Conservation (phyloP, 352 stramenopile genomes). For the Globisporangium polare region DNA sequence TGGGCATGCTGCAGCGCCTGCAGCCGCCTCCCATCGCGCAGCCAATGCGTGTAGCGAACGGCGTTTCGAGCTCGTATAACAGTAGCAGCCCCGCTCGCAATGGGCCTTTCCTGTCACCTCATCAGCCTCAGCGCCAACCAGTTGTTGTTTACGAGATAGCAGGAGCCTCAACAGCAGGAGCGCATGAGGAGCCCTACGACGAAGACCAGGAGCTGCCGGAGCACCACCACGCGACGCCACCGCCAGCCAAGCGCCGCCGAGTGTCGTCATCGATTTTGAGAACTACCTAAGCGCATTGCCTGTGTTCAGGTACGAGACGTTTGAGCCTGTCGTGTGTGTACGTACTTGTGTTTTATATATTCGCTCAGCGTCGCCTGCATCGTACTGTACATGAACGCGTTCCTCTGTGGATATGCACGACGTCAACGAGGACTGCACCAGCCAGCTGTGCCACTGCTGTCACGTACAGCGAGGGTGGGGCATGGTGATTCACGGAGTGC, state of each 20-base stretch:
- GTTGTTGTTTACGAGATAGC: neutral
- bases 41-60: neutral
- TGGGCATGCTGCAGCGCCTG: constrained; percentile 14
- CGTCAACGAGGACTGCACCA: no score
- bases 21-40: neutral
- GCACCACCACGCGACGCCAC: neutral
- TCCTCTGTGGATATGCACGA: no score
- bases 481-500: no score
- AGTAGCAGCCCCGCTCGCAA: neutral
- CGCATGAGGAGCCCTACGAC: neutral
- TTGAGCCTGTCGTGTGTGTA: neutral
- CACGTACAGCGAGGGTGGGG: no score
- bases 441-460: no score
- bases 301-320: neutral
- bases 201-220: neutral
- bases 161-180: neutral
- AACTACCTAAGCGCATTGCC: neutral
- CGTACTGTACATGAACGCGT: no score
- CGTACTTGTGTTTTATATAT: neutral
- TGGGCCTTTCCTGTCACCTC: neutral
- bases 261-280: neutral
- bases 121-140: neutral
- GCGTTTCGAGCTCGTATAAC: neutral
- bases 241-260: constrained; percentile 7
- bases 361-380: no score